Base-by-base conservation (phyloP, 2,329 filamentous ascomycete species). In the Seiridium unicorne region DNA sequence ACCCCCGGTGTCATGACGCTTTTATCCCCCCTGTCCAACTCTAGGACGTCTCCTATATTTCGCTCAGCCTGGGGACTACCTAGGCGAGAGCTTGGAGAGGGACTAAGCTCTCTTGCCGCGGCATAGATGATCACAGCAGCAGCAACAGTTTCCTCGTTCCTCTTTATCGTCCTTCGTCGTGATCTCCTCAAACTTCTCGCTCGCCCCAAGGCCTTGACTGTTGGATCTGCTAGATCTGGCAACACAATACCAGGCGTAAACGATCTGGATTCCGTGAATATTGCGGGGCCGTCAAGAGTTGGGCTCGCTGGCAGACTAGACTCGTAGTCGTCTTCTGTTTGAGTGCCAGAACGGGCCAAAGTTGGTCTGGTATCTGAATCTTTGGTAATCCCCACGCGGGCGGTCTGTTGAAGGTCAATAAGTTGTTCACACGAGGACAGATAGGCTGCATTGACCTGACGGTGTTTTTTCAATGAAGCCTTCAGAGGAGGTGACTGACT, bases 291-390 rank as follows among this genome's bases (percentile, higher is more conserved):
- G 18, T 31, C n/a, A 36, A 26, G 46, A 6, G 8, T 8, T n/a
- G 31, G 8, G 13, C 38, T 36, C 38, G 18, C 38, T 4, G 47
- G 18, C 5, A 32, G 32, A 5, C 47, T 59, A 53, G 44, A 44
- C 38, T 35, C 46, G 55, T 35, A 61, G 51, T 47, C 60, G 53
- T 36, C 47, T 53, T 48, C 60, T 48, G 54, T 62, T 62, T 44
- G 60, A 44, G 31, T 62, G 60, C 60, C 58, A 60, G 57, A 62
- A 62, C 40, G 60, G 55, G n/a, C 60, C 60, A 48, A 60, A 57
- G 35, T 58, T 60, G 47, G 60, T 42, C 31, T 62, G 60, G 53
- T 61, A 59, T 31, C 44, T 36, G 46, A 61, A 49, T 26, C 57
- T 55, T 10, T 58, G 60, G 35, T 59, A 55, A 46, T 61, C 60